phyloP scores from a whole-genome alignment of 2,329 filamentous ascomycete species.

The Cladobotryum mycophilum region DNA sequence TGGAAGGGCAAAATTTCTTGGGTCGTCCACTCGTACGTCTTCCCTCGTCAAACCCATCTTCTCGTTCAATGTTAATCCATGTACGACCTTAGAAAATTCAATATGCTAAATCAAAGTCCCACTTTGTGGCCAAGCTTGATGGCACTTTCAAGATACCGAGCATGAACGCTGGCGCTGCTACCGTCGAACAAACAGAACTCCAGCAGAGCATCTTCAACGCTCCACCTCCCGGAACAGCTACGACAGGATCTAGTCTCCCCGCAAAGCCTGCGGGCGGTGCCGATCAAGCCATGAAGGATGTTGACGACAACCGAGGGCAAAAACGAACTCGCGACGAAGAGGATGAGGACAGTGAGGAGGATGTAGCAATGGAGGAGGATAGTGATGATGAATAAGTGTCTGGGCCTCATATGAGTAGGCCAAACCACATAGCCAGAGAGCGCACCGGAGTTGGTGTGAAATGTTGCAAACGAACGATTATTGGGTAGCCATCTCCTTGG shows the following conservation, averaged over 20 bases:
- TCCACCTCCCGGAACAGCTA: conserved; percentile 46
- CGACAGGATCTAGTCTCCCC: conserved; percentile 33
- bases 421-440: conserved; percentile 4
- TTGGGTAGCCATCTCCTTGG: conserved; percentile 56
- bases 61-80: not conserved
- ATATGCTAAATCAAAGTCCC: conserved; percentile 85
- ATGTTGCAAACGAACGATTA: conserved; percentile 16
- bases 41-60: not conserved
- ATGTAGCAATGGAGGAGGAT: conserved; percentile 63
- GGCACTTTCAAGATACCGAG: conserved; percentile 75
- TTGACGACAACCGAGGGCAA: conserved; percentile 52
- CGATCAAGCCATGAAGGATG: conserved; percentile 46
- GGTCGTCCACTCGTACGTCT: conserved; percentile 72
- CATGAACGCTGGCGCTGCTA: conserved; percentile 42
- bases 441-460: not conserved
- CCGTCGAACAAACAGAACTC: conserved; percentile 62
- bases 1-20: conserved; percentile 81
- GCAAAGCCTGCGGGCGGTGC: conserved; percentile 42
- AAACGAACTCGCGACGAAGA: conserved; percentile 67
- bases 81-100: conserved; percentile 62
- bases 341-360: conserved; percentile 61
- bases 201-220: conserved; percentile 78
- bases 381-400: conserved; percentile 60
- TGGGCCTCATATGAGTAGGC: not conserved
- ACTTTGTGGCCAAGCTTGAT: conserved; percentile 84